Conservation (phyloP, 371 early-diverging fungal genomes). For the Mucor velutinosus region DNA sequence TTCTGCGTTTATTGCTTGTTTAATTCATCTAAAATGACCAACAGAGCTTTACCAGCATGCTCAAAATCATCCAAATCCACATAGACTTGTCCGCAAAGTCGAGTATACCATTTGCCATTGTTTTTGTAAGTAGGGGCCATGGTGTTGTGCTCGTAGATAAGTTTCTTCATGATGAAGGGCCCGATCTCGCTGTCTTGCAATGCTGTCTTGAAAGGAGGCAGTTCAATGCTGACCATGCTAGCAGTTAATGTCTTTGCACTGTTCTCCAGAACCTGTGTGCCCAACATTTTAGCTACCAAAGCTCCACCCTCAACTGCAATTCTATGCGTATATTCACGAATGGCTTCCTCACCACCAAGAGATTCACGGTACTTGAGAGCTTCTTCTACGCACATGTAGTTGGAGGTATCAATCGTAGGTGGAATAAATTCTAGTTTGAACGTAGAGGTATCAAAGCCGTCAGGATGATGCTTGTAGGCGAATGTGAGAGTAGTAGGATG, state of each 20-base stretch:
- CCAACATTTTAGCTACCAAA: constrained; percentile 56
- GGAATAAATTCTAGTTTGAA: constrained; percentile 27
- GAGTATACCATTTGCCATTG: constrained; percentile 48
- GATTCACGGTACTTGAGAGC: constrained; percentile 57
- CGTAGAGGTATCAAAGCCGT: constrained; percentile 37
- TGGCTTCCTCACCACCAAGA: constrained; percentile 59
- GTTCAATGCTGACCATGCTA: constrained; percentile 62
- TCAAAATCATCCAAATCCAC: constrained; percentile 56
- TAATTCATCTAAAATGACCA: constrained; percentile 27
- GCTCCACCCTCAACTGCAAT: constrained; percentile 64
- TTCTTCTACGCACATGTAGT: constrained; percentile 48
- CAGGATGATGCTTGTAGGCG: constrained; percentile 35
- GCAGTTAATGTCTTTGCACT: constrained; percentile 43
- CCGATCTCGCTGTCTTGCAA: constrained; percentile 27
- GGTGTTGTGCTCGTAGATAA: constrained; percentile 45
- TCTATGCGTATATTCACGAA: constrained; percentile 55
- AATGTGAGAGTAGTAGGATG: constrained; percentile 56
- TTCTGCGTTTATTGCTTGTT: neutral
- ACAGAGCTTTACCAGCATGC: constrained; percentile 42
- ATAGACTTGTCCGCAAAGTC: constrained; percentile 66
- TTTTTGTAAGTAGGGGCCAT: constrained; percentile 48
- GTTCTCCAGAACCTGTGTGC: constrained; percentile 61
- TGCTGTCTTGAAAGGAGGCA: constrained; percentile 55
- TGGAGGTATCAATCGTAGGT: constrained; percentile 35
- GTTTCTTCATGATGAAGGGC: constrained; percentile 30